Evolutionary conservation across 2,329 filamentous ascomycete genomes (phyloP).

Genomic region (Colletotrichum sublineola): DNA sequence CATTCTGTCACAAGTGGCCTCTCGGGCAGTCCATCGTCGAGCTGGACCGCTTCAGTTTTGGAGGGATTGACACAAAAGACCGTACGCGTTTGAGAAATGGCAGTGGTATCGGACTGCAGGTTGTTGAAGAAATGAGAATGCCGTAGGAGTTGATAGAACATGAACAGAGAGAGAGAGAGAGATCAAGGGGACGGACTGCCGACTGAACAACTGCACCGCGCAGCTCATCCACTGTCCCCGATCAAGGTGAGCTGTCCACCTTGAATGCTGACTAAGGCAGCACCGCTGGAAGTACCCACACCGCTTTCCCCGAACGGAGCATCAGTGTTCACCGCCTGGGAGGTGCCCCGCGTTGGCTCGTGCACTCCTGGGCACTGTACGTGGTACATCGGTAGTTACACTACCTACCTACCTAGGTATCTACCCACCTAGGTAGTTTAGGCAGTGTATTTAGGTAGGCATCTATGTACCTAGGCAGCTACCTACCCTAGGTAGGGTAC

Average conservation of each 20-base stretch:
- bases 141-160: background rate
- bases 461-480: too few relatives aligned
- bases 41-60: background rate
- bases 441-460: too few relatives aligned
- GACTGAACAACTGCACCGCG: conserved; percentile 3
- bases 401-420: background rate
- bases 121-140: background rate
- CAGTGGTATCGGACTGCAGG: background rate
- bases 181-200: background rate
- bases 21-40: conserved; percentile 36
- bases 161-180: conserved; percentile 27
- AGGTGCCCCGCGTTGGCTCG: conserved; percentile 36
- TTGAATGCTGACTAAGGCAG: conserved; percentile 41
- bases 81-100: background rate
- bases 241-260: conserved; percentile 43
- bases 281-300: conserved; percentile 12
- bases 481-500: too few relatives aligned
- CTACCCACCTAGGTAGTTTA: too few relatives aligned
- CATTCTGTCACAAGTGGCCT: conserved; percentile 68
- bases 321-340: conserved; percentile 7
- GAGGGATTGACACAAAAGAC: background rate
- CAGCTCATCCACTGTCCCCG: conserved; percentile 31
- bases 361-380: background rate
- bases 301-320: conserved; percentile 7
- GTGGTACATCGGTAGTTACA: background rate